Base-by-base conservation (phyloP, 1,139 yeast genomes). In the Candida tetrigidarum region DNA sequence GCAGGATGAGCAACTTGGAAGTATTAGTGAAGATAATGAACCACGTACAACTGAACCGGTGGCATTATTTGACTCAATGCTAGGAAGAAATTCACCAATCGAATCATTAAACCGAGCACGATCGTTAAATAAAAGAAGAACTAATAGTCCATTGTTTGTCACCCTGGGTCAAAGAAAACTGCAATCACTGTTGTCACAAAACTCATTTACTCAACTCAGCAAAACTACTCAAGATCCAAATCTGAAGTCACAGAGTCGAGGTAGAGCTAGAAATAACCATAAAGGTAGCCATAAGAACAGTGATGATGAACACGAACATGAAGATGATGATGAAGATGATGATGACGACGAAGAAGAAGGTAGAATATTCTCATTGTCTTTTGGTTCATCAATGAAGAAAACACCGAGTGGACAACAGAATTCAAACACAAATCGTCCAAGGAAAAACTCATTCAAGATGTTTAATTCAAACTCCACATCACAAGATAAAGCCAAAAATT, bases 381-480 rank as follows among this genome's bases (percentile, higher is more conserved):
- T 65, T 45, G 51, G 50, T 36, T 36, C 51, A 23, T 43, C 50
- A 19, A 42, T 46, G 26, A 47, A 43, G 35, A 48, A 39, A 33
- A 43, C 33, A 39, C 35, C 22, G n/a, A 14, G 15, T 40, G 19
- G n/a, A n/a, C n/a, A n/a, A 27, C 36, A 5, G 46, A 49, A 7
- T 18, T n/a, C 39, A 14, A 37, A 10, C 27, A 51, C 47, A 15
- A 47, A 39, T 8, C 49, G 64, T 28, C 51, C 64, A 11, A 49
- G 68, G 12, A 64, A 58, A 48, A 60, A 62, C 42, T 64, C 74
- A 5, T 51, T 69, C 43, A 67, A 65, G 50, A 68, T 67, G 46
- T 59, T 63, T 26, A 71, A 72, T 12, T 45, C 57, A 19, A 16
- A n/a, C 42, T 28, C 27, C 45, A 19, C 22, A 47, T 45, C 46